Evolutionary conservation across 768 basidiomycete genomes (phyloP).

Genomic region (Clavulina sp.): DNA sequence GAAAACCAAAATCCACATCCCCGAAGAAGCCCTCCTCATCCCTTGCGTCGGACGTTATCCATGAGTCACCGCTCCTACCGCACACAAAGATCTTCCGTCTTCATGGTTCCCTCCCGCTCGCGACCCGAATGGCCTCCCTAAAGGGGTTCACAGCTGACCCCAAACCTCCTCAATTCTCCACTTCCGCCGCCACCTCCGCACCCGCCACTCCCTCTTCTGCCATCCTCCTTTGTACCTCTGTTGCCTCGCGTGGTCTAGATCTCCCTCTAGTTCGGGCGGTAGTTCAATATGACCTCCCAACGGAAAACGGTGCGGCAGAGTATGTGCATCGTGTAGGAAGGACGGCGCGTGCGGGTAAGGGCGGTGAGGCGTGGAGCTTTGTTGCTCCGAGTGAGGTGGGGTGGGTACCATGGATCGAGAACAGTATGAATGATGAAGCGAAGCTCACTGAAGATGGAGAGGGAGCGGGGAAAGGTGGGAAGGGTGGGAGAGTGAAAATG

Average conservation of each 20-base stretch:
- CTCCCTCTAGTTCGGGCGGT: constrained; percentile 87
- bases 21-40: constrained; percentile 18
- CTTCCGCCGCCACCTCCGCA: constrained; percentile 14
- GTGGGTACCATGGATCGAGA: constrained; percentile 85
- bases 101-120: constrained; percentile 79
- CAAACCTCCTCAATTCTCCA: constrained; percentile 3
- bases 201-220: constrained; percentile 27
- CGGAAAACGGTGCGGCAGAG: constrained; percentile 90
- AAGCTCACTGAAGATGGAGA: constrained; percentile 11
- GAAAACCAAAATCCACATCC: constrained; percentile 14
- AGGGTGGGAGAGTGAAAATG: constrained; percentile 26
- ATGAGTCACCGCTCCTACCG: constrained; percentile 61
- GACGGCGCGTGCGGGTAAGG: constrained; percentile 89
- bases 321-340: constrained; percentile 95
- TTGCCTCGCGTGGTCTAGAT: constrained; percentile 96
- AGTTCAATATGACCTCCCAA: constrained; percentile 91
- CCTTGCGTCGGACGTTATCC: constrained; percentile 25
- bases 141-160: constrained; percentile 36
- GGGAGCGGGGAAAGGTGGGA: constrained; percentile 13
- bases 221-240: constrained; percentile 85
- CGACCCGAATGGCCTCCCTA: constrained; percentile 66
- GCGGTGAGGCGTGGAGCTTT: constrained; percentile 91
- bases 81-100: constrained; percentile 68
- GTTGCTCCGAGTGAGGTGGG: constrained; percentile 70
- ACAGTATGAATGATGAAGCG: constrained; percentile 48